Evolutionary conservation across 2,329 filamentous ascomycete genomes (phyloP).

Genomic region (Colletotrichum lindemuthianum): DNA sequence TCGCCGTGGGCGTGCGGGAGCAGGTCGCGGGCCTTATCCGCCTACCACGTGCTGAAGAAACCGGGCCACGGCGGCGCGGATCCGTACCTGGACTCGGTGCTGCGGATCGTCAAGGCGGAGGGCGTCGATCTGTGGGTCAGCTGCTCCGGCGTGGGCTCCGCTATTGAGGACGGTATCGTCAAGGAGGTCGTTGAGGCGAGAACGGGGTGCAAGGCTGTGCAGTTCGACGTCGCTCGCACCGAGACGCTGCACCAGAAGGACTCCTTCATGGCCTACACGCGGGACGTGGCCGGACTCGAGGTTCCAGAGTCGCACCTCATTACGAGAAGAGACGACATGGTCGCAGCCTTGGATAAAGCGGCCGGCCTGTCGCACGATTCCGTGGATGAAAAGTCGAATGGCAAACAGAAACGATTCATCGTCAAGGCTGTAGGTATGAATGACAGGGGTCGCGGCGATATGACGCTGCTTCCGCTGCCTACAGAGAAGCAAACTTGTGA

Average conservation of each 20-base stretch:
- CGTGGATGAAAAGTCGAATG: constrained; percentile 23
- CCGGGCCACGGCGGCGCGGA: constrained; percentile 43
- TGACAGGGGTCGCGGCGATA: constrained; percentile 66
- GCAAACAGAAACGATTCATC: constrained; percentile 61
- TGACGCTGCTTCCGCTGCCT: constrained; percentile 71
- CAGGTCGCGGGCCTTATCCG: constrained; percentile 65
- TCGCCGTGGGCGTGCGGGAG: constrained; percentile 62
- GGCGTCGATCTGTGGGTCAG: constrained; percentile 77
- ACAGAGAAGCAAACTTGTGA: constrained; percentile 62
- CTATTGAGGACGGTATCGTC: constrained; percentile 73
- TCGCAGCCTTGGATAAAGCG: constrained; percentile 58
- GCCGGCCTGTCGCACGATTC: constrained; percentile 23
- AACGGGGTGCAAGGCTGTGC: constrained; percentile 69
- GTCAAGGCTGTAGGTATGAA: constrained; percentile 74
- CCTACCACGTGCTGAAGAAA: constrained; percentile 60
- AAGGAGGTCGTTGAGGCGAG: constrained; percentile 68
- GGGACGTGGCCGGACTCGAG: constrained; percentile 59
- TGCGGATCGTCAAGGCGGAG: constrained; percentile 69
- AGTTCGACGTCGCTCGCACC: constrained; percentile 68
- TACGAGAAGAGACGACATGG: constrained; percentile 60
- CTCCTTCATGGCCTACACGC: constrained; percentile 69
- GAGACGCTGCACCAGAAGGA: constrained; percentile 71
- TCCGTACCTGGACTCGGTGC: constrained; percentile 65
- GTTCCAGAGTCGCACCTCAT: constrained; percentile 65
- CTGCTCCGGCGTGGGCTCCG: constrained; percentile 74